Evolutionary conservation across 257 asterid species (phyloP).

Genomic region (Penstemon eatonii): DNA sequence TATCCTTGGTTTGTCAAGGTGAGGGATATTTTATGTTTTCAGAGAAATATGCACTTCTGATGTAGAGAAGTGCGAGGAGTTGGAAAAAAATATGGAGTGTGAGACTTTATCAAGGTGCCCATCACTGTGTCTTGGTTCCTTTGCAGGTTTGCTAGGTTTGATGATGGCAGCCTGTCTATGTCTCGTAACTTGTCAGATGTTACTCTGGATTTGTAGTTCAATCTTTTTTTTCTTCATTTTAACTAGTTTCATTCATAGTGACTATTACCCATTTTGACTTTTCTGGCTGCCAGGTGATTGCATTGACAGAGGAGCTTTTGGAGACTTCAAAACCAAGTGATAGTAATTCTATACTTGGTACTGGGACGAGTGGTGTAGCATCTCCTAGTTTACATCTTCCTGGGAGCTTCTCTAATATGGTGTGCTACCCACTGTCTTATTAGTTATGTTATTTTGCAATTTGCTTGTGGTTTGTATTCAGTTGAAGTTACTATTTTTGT

Average conservation of each 20-base stretch:
- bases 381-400: constrained; percentile 45
- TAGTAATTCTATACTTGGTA: constrained; percentile 43
- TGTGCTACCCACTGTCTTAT: constrained; percentile 28
- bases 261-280: constrained; percentile 23
- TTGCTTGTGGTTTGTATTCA: neutral
- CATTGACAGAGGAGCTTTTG: constrained; percentile 91
- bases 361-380: constrained; percentile 49
- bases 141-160: constrained; percentile 90
- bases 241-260: constrained; percentile 25
- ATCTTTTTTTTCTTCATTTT: constrained; percentile 31
- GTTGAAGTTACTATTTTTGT: neutral
- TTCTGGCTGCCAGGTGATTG: constrained; percentile 72
- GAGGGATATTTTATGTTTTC: constrained; percentile 53
- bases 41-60: constrained; percentile 39
- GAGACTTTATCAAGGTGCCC: constrained; percentile 66
- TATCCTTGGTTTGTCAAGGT: constrained; percentile 62
- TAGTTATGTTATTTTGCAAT: neutral
- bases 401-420: constrained; percentile 53
- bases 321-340: constrained; percentile 76
- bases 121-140: constrained; percentile 85
- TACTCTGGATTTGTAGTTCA: constrained; percentile 78
- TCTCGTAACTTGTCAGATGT: constrained; percentile 75
- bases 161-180: constrained; percentile 80
- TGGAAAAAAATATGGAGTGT: constrained; percentile 39
- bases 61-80: constrained; percentile 52